These are phyloP conservation scores for Taphrina pruni DNA, from an alignment of 1,139 yeast species.

Conservation along the genomic window DNA sequence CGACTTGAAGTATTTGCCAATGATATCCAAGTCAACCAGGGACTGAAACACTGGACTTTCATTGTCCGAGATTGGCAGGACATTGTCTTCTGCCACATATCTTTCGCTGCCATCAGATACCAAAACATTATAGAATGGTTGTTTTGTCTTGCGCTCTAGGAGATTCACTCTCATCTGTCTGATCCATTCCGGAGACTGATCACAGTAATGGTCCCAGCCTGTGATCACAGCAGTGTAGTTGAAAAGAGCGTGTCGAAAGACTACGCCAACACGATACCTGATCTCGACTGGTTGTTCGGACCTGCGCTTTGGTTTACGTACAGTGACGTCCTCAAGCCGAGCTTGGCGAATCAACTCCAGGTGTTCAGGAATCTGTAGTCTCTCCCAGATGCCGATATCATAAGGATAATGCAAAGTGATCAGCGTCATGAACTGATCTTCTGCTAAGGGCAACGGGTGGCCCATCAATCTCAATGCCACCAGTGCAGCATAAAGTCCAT, in stretches of 20 bases:
- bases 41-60: conserved; percentile 16
- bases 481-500: conserved; percentile 21
- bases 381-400: conserved; percentile 21
- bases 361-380: conserved; percentile 9
- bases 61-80: conserved; percentile 14
- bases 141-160: conserved; percentile 15
- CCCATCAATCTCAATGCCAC: conserved; percentile 16
- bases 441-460: conserved; percentile 16
- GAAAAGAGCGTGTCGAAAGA: conserved; percentile 20
- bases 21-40: conserved; percentile 6
- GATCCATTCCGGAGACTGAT: conserved; percentile 19
- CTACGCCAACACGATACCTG: conserved; percentile 12
- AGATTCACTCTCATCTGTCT: conserved; percentile 18
- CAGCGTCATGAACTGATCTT: conserved; percentile 18
- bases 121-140: conserved; percentile 30
- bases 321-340: conserved; percentile 26
- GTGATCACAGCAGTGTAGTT: conserved; percentile 20
- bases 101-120: conserved; percentile 17
- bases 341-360: conserved; percentile 18
- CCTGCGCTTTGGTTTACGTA: conserved; percentile 17
- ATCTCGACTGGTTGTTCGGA: conserved; percentile 17
- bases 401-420: conserved; percentile 21
- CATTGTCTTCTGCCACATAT: conserved; percentile 29
- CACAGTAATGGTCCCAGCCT: conserved; percentile 24
- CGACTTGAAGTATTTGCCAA: conserved; percentile 28